phyloP scores from a whole-genome alignment of 192 early-diverging fungal genomes.

The Rhizophagus clarus region DNA sequence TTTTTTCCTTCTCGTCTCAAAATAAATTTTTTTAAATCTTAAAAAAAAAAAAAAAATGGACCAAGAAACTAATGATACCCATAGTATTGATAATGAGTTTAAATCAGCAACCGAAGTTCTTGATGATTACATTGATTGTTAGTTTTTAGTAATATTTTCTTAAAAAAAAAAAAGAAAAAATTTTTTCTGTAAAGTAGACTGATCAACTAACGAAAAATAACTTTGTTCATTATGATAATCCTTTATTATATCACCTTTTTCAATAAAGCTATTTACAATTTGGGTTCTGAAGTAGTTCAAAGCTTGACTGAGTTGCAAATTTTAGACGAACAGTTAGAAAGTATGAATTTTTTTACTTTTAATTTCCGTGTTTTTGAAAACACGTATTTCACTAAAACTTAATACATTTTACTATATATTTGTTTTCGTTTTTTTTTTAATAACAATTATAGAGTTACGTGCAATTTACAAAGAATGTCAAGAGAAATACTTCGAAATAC shows the following conservation, averaged over 20 bases:
- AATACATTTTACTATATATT: not conserved
- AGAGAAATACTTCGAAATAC: conserved; percentile 1
- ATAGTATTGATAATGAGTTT: not conserved
- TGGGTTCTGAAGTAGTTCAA: conserved; percentile 4
- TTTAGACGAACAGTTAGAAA: conserved; percentile 18
- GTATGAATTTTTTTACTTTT: not conserved
- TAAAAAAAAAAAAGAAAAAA: too few species aligned
- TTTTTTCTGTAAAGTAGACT: not conserved
- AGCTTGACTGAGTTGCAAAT: not conserved
- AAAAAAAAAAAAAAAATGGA: conserved; percentile 24
- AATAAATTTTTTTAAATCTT: not conserved
- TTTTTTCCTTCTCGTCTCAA: not conserved
- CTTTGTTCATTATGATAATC: not conserved
- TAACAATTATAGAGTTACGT: not conserved
- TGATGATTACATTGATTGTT: conserved; percentile 16
- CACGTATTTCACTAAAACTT: not conserved
- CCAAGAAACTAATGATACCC: not conserved
- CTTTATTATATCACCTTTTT: not conserved
- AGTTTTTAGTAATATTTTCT: not conserved
- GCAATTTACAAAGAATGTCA: conserved; percentile 15
- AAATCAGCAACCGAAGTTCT: conserved; percentile 16
- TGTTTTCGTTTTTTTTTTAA: not conserved
- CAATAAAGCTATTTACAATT: conserved; percentile 22
- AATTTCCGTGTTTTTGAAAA: not conserved
- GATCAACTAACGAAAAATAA: not conserved